These are phyloP conservation scores for Xerocomellus amylosporus DNA, from an alignment of 768 basidiomycete species.

Conservation along the genomic window DNA sequence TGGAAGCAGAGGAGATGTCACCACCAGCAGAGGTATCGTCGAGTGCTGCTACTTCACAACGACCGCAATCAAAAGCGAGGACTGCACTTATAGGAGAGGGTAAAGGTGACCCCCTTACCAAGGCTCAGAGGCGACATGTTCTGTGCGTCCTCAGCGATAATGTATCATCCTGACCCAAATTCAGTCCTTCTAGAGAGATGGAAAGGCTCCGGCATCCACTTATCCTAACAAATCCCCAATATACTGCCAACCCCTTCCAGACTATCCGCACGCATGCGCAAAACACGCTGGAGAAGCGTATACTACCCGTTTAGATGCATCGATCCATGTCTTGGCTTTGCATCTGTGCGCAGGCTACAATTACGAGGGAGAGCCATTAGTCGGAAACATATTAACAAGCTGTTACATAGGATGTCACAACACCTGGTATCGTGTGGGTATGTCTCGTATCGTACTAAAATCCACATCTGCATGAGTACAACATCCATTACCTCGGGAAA, in stretches of 20 bases:
- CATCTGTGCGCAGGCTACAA: background rate
- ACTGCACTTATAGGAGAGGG: conserved; percentile 67
- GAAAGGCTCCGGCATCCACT: conserved; percentile 70
- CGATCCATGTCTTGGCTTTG: background rate
- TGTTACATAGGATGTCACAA: conserved; percentile 21
- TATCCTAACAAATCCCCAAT: conserved; percentile 64
- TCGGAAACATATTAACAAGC: conserved; percentile 19
- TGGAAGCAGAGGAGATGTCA: conserved; percentile 40
- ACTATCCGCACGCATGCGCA: conserved; percentile 77
- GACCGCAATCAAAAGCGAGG: conserved; percentile 27
- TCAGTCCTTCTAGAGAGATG: conserved; percentile 43
- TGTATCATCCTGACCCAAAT: background rate
- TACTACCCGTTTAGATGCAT: conserved; percentile 7
- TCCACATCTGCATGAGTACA: conserved; percentile 18
- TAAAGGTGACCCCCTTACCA: conserved; percentile 53
- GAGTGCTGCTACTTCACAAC: conserved; percentile 17
- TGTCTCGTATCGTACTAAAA: conserved; percentile 21
- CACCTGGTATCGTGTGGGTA: conserved; percentile 22
- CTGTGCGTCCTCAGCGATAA: conserved; percentile 48
- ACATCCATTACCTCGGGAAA: conserved; percentile 5
- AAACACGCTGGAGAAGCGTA: conserved; percentile 67
- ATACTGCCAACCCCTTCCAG: conserved; percentile 67
- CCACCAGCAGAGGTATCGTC: conserved; percentile 15
- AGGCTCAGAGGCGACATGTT: conserved; percentile 61
- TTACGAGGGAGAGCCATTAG: background rate